These are phyloP conservation scores for Solanum virginianum DNA, from an alignment of 257 asterid species.

Conservation along the genomic window DNA sequence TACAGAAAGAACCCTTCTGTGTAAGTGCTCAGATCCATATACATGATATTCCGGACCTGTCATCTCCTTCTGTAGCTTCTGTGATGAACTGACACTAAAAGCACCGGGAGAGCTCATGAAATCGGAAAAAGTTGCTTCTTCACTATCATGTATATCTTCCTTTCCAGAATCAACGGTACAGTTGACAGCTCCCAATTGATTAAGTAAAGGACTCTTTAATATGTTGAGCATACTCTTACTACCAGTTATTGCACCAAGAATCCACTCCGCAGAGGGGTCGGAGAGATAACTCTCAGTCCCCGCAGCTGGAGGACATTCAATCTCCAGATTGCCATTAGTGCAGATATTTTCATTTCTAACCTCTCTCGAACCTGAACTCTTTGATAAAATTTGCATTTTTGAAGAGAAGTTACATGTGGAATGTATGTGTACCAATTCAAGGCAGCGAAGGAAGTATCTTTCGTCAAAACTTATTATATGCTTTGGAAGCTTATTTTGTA, in stretches of 20 bases:
- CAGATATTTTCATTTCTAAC: conserved; percentile 4
- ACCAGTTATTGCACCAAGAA: conserved; percentile 30
- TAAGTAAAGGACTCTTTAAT: conserved; percentile 56
- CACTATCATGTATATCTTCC: conserved; percentile 6
- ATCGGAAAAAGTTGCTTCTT: conserved; percentile 10
- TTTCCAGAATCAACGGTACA: conserved; percentile 4
- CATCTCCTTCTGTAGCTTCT: conserved; percentile 23
- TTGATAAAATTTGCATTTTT: conserved; percentile 20
- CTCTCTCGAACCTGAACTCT: conserved; percentile 18
- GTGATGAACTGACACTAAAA: conserved; percentile 4
- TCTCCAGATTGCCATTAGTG: conserved; percentile 20
- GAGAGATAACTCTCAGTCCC: conserved; percentile 2
- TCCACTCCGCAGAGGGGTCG: conserved; percentile 16
- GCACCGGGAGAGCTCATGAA: conserved; percentile 13
- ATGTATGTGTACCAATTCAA: conserved; percentile 41
- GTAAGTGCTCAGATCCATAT: conserved; percentile 12
- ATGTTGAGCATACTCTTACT: conserved; percentile 71
- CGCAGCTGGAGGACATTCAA: conserved; percentile 18
- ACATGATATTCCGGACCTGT: conserved; percentile 13
- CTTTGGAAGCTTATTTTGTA: conserved; percentile 40
- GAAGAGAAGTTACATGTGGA: conserved; percentile 32
- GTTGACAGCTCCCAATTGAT: conserved; percentile 26
- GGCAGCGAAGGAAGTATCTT: conserved; percentile 52
- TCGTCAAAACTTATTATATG: conserved; percentile 59
- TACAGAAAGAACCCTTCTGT: conserved; percentile 38